phyloP scores from a whole-genome alignment of 352 stramenopile species.

The Blastocystis sp. region DNA sequence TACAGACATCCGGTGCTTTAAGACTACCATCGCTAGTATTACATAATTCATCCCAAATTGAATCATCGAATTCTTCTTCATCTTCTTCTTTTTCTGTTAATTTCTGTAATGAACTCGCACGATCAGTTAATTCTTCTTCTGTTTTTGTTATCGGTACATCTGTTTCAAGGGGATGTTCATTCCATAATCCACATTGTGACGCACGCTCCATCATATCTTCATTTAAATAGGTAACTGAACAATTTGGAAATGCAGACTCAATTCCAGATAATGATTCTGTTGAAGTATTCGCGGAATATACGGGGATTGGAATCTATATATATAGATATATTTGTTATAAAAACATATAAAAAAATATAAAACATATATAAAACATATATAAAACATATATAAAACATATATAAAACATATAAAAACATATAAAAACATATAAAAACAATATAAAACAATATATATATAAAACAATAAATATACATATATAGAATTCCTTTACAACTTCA shows the following conservation, averaged over 20 bases:
- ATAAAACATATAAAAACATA: too few species aligned
- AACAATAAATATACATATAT: too few species aligned
- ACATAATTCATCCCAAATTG: not conserved
- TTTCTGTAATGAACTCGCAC: conserved; percentile 16
- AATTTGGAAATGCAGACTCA: conserved; percentile 3
- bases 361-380: too few species aligned
- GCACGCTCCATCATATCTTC: not conserved
- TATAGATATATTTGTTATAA: too few species aligned
- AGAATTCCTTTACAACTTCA: not conserved
- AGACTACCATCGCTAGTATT: not conserved
- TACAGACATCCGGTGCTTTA: not conserved
- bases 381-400: too few species aligned
- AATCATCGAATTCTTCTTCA: conserved; percentile 17
- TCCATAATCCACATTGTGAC: conserved; percentile 2
- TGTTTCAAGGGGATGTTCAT: too few species aligned
- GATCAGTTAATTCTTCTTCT: conserved; percentile 12
- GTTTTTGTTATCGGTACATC: conserved; percentile 12
- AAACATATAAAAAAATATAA: too few species aligned
- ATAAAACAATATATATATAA: too few species aligned
- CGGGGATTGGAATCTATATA: too few species aligned
- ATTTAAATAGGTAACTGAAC: conserved; percentile 4
- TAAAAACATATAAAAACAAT: too few species aligned
- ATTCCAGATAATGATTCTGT: conserved; percentile 16
- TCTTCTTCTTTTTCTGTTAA: conserved; percentile 32
- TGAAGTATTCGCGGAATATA: too few species aligned